phyloP scores from a whole-genome alignment of 2,329 filamentous ascomycete genomes.

The Calonectria fujianensis region DNA sequence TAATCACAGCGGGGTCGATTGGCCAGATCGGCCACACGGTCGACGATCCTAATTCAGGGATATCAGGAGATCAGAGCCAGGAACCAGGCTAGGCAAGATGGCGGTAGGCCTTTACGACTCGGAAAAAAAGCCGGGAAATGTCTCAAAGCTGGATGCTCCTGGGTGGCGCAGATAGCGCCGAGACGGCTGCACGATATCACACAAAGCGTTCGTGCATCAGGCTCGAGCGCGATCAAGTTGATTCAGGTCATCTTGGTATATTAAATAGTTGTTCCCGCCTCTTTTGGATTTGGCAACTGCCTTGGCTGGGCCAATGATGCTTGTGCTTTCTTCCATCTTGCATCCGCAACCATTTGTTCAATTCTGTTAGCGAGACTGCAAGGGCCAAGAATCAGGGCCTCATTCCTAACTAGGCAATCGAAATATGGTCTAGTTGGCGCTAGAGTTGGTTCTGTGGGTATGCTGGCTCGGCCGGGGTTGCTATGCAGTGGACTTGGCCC shows the following conservation, averaged over 20 bases:
- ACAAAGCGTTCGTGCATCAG: background rate
- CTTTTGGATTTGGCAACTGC: background rate
- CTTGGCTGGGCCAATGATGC: background rate
- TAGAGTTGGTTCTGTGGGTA: background rate
- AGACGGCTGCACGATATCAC: constrained; percentile 13
- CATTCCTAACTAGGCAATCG: background rate
- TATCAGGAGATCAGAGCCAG: background rate
- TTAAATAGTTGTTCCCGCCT: background rate
- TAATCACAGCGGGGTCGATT: background rate
- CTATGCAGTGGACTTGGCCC: background rate
- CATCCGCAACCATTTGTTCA: background rate
- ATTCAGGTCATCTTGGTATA: background rate
- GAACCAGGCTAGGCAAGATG: background rate
- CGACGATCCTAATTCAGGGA: constrained; percentile 22
- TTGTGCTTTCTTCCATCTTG: background rate
- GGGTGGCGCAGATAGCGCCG: constrained; percentile 1
- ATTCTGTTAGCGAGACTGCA: background rate
- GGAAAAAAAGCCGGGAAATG: background rate
- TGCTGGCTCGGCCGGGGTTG: background rate
- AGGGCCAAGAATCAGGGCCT: background rate
- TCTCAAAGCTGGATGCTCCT: constrained; percentile 2
- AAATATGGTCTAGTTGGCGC: background rate
- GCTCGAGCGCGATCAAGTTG: too few species aligned
- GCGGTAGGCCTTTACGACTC: background rate
- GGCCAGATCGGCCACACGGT: background rate